phyloP scores from a whole-genome alignment of 2,329 filamentous ascomycete genomes.

The Emergomyces pasteurianus region DNA sequence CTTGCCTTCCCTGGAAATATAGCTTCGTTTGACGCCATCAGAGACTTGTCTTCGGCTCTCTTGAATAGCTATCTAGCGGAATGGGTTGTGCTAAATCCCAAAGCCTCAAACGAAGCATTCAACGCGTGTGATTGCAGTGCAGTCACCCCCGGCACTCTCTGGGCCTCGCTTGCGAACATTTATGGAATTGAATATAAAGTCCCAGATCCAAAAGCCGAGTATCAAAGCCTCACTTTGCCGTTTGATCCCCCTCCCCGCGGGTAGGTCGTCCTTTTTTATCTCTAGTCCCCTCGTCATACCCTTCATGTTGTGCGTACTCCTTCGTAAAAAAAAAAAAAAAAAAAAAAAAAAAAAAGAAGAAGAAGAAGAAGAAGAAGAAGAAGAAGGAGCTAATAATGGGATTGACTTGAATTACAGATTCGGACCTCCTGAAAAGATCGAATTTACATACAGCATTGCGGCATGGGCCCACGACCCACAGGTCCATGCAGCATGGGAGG shows the following conservation, averaged over 20 bases:
- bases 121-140: conserved; percentile 18
- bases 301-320: not conserved
- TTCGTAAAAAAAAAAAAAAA: no score
- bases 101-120: conserved; percentile 17
- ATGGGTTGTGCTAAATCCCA: conserved; percentile 18
- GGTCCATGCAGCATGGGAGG: conserved; percentile 36
- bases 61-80: conserved; percentile 17
- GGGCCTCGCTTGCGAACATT: conserved; percentile 16
- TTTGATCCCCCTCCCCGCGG: conserved; percentile 12
- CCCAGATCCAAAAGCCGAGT: conserved; percentile 8
- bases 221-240: conserved; percentile 5
- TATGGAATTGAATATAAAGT: conserved; percentile 15
- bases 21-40: conserved; percentile 12
- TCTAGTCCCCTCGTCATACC: not conserved
- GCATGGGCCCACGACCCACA: conserved; percentile 36
- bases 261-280: conserved; percentile 6
- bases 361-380: not conserved
- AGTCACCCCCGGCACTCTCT: conserved; percentile 17
- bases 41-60: conserved; percentile 13
- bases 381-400: not conserved
- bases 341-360: not conserved
- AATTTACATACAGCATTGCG: conserved; percentile 30
- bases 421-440: conserved; percentile 30
- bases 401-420: conserved; percentile 21
- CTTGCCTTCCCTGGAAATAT: conserved; percentile 15